Base-by-base conservation (phyloP, 805 yeast species). In the Saccharomyces kudriavzevii region DNA sequence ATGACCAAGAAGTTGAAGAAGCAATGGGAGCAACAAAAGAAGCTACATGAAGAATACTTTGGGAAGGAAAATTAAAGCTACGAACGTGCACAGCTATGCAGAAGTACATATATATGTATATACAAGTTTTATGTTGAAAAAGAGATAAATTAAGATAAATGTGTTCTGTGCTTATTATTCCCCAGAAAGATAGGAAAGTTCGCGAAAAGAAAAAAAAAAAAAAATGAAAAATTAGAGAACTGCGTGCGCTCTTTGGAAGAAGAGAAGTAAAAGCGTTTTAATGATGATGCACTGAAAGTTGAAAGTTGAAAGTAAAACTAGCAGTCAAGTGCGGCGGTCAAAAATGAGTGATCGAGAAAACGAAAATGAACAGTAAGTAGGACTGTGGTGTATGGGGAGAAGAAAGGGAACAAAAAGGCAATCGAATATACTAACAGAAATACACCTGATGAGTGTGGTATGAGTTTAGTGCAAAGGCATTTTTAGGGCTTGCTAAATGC, bases 1-100 rank as follows among this genome's bases (percentile, higher is more conserved):
- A 82, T 85, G 73, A 75, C 76, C 56, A 94, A 94, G 80, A 92
- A 92, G 73, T 74, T 94, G 60, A 70, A 74, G 57, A 94, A 94
- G 73, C 85, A 78, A 64, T 83, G 81, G 70, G 89, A 84, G 52
- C 84, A 78, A 49, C 99, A 94, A 69, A 83, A 83, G 66, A 90
- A 90, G 75, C 77, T 91, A 40, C 82, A 90, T 67, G 83, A 84
- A 28, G 89, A 86, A 64, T 89, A 80, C 50, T 61, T 69, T 48
- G 57, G 62, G 26, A 51, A 55, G 49, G 31, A 49, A 8, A 40
- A 35, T 6, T 35, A 35, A 17, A 13, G 6, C 9, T 30, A 8
- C 2, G 5, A 1, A 35, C 17, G 22, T 35, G 11, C 11, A 8
- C 43, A 17, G 17, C 22, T 25, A 14, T 46, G 13, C 24, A 35